A percentile compares a stretch with the other conserved stretches of the same genome.
Conservation (phyloP, 768 basidiomycete species). For the Lactarius pseudohatsudake region DNA sequence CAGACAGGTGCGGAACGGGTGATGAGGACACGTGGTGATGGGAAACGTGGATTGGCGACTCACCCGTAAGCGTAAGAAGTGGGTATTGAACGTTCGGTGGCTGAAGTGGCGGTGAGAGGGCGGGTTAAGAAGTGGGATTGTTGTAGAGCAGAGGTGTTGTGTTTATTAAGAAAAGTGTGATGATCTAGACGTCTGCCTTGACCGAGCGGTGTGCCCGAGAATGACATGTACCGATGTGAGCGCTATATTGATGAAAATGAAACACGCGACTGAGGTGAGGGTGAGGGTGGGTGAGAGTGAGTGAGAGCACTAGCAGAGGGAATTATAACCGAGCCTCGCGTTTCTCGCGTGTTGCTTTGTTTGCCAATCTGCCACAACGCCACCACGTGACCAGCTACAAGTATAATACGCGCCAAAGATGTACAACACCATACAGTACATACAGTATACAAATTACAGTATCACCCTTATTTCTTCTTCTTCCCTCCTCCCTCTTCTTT, state of each 20-base stretch:
- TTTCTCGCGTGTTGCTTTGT: conserved; percentile 27
- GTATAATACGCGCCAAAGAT: not conserved
- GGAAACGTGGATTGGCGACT: conserved; percentile 34
- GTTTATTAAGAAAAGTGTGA: conserved; percentile 70
- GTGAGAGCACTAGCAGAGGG: not conserved
- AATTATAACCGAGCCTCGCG: conserved; percentile 12
- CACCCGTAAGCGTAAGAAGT: conserved; percentile 74
- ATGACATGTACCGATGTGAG: conserved; percentile 62
- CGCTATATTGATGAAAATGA: conserved; percentile 17
- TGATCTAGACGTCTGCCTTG: conserved; percentile 88
- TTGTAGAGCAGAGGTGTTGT: conserved; percentile 34
- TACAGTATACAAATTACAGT: not conserved
- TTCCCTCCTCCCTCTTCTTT: no score
- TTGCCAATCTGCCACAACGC: conserved; percentile 10
- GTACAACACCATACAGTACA: not conserved
- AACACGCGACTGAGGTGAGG: conserved; percentile 16
- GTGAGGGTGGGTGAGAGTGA: conserved; percentile 1
- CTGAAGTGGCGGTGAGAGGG: conserved; percentile 34
- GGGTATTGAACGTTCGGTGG: conserved; percentile 42
- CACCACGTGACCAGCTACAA: not conserved
- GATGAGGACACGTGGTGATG: conserved; percentile 29
- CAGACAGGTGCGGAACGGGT: conserved; percentile 29
- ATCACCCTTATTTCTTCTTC: not conserved
- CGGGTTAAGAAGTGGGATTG: conserved; percentile 35
- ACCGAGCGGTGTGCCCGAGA: conserved; percentile 78